phyloP scores from a whole-genome alignment of 371 early-diverging fungal genomes.

The Mucor mucedo region DNA sequence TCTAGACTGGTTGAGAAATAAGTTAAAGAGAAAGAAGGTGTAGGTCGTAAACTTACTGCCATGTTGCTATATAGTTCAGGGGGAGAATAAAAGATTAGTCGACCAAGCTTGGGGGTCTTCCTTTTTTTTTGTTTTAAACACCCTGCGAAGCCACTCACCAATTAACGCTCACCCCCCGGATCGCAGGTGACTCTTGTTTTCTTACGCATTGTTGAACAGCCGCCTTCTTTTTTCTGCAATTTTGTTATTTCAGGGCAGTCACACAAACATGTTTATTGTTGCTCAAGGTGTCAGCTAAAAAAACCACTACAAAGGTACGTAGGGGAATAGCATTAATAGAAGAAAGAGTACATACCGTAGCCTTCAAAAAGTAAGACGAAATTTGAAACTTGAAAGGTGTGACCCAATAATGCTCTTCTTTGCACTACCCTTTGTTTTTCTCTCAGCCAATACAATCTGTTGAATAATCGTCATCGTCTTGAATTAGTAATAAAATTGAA shows the following conservation, averaged over 20 bases:
- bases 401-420: constrained; percentile 4
- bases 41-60: constrained; percentile 5
- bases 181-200: constrained; percentile 9
- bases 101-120: constrained; percentile 2
- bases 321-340: too few species aligned
- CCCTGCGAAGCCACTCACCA: constrained; percentile 21
- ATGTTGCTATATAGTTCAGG: constrained; percentile 14
- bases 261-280: too few species aligned
- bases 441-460: constrained; percentile 11
- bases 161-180: constrained; percentile 11
- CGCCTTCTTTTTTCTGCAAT: not conserved
- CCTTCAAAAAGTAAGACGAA: not conserved
- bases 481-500: constrained; percentile 8
- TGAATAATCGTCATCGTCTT: constrained; percentile 26
- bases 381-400: not conserved
- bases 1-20: constrained; percentile 12
- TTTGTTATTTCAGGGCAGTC: too few species aligned
- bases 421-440: not conserved
- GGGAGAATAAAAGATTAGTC: not conserved
- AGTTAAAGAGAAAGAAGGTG: not conserved
- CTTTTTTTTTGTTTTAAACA: not conserved
- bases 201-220: not conserved
- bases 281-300: too few species aligned
- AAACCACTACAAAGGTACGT: too few species aligned
- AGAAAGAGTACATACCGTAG: too few species aligned